Evolutionary conservation across 495 filamentous ascomycete genomes (phyloP), one percentile per base, ranked within the genome.

Genomic region (Bathelium albidoporum): DNA sequence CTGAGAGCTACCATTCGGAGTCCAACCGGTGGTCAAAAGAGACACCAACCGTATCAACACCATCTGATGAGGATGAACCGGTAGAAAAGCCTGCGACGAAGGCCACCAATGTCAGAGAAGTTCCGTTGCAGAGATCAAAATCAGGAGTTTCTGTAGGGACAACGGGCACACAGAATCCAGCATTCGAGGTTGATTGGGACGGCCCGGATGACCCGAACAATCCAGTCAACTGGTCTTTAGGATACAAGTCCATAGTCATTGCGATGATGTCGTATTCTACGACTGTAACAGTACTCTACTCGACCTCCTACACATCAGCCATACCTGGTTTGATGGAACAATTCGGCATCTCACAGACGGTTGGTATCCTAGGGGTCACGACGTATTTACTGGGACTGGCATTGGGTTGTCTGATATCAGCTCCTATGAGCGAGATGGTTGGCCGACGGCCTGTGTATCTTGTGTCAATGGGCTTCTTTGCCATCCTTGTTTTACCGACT

Each of bases 261-360:
- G 71, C 77, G 22, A 75, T 81, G 61, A 83, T 95, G 34, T 87
- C 87, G 26, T 91, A 82, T 75, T 81, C 87, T 43, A 90, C 88
- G 5, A 84, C 87, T 71, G 79, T 85, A 14, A 83, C 92, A 68
- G 87, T 96, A 28, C 75, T 95, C n/a, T 94, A 93, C 73, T 89
- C 85, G 16, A 95, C 91, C 1, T 88, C 85, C 62, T 95, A 92
- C 73, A 89, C 89, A 18, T 83, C 86, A 0, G 85, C 83, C 32
- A 81, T 84, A 26, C 77, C 83, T 0, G 83, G 86, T 1, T 80
- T 95, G 71, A 83, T 85, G 74, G 71, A 79, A 20, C 83, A 89
- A 60, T 95, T 90, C 70, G 70, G 78, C 58, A 77, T 85, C 32
- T 81, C 75, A 14, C 74, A 81, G 43, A 80, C 83, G 0, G 67